Conservation (phyloP, 2,329 filamentous ascomycete genomes). For the Cytospora leucostoma region DNA sequence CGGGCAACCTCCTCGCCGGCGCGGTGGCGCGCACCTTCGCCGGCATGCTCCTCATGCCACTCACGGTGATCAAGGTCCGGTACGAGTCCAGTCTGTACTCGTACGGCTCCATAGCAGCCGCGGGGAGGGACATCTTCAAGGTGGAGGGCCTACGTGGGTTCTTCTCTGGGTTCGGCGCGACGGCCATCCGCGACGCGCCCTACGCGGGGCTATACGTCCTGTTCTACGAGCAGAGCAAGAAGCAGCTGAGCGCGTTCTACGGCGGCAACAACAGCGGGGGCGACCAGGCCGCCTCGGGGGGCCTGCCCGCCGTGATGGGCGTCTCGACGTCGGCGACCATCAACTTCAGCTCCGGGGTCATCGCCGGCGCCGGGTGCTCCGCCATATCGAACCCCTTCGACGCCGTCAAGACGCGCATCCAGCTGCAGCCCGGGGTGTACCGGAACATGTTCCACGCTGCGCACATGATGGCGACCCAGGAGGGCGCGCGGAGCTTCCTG, state of each 20-base stretch:
- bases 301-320: conserved; percentile 34
- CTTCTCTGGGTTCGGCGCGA: conserved; percentile 92
- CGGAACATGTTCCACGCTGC: conserved; percentile 79
- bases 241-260: conserved; percentile 50
- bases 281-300: conserved; percentile 11
- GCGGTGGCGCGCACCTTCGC: conserved; percentile 82
- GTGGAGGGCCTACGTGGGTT: conserved; percentile 79
- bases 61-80: conserved; percentile 94
- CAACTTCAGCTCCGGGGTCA: conserved; percentile 81
- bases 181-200: conserved; percentile 89
- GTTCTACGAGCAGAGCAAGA: conserved; percentile 86
- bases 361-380: conserved; percentile 81
- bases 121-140: conserved; percentile 71
- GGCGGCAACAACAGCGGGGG: neutral
- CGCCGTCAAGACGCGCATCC: conserved; percentile 91
- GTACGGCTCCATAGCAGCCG: conserved; percentile 75
- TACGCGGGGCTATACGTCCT: conserved; percentile 94
- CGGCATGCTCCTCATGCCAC: conserved; percentile 89
- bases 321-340: conserved; percentile 61
- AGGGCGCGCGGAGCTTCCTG: conserved; percentile 78
- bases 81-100: conserved; percentile 88
- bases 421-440: conserved; percentile 83
- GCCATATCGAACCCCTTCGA: conserved; percentile 95
- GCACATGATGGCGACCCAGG: conserved; percentile 76
- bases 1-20: conserved; percentile 82